These are phyloP conservation scores for Brasilioporus rufonigricans DNA, from an alignment of 768 basidiomycete species.

Conservation along the genomic window DNA sequence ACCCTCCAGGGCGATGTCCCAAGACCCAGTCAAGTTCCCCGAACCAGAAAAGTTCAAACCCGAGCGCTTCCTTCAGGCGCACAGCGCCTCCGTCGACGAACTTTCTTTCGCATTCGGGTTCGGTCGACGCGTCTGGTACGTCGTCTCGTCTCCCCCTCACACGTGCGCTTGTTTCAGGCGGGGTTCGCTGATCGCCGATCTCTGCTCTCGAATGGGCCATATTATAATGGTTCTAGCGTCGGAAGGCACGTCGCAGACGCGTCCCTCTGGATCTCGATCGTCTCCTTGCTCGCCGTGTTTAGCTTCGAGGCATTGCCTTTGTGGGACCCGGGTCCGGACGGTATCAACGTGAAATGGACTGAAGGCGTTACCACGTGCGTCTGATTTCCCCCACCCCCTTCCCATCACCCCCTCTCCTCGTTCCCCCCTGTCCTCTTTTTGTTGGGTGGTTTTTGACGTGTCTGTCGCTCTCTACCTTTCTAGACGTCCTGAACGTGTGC, in stretches of 20 bases:
- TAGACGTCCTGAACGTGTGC: conserved; percentile 15
- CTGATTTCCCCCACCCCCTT: background rate
- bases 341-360: conserved; percentile 19
- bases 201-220: too few species aligned
- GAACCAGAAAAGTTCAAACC: conserved; percentile 40
- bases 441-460: background rate
- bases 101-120: conserved; percentile 33
- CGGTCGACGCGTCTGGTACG: conserved; percentile 39
- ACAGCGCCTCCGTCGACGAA: conserved; percentile 2
- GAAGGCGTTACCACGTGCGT: conserved; percentile 23
- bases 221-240: conserved; percentile 38
- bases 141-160: background rate
- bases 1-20: conserved; percentile 31
- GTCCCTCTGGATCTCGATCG: conserved; percentile 31
- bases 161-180: background rate
- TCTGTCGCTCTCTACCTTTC: background rate
- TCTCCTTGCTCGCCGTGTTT: conserved; percentile 21
- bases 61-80: conserved; percentile 29
- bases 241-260: conserved; percentile 43
- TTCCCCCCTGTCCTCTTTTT: too few species aligned
- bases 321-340: conserved; percentile 21
- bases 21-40: conserved; percentile 37
- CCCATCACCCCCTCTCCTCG: too few species aligned
- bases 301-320: conserved; percentile 7
- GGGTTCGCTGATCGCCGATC: background rate